Evolutionary conservation across 352 stramenopile genomes (phyloP).

Genomic region (Globisporangium emineosum): DNA sequence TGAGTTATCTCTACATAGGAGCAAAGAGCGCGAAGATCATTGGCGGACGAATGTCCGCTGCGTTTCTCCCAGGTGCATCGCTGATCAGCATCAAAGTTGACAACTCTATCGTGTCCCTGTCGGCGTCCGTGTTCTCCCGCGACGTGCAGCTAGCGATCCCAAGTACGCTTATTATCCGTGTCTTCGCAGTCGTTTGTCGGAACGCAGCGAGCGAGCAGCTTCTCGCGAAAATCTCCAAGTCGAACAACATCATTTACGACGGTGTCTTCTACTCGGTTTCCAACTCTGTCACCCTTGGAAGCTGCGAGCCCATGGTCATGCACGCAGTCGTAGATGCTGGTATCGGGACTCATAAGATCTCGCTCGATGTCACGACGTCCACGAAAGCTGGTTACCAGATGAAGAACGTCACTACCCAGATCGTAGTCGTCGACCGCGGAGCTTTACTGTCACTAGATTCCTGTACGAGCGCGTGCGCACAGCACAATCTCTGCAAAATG

Average conservation of each 20-base stretch:
- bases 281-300: constrained; percentile 21
- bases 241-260: constrained; percentile 32
- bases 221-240: constrained; percentile 28
- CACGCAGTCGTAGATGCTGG: constrained; percentile 38
- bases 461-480: constrained; percentile 34
- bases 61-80: constrained; percentile 34
- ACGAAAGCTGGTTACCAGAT: constrained; percentile 36
- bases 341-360: constrained; percentile 25
- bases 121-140: constrained; percentile 27
- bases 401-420: constrained; percentile 30
- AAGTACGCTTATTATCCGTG: constrained; percentile 44
- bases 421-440: constrained; percentile 35
- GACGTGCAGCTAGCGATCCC: constrained; percentile 23
- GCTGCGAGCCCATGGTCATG: constrained; percentile 43
- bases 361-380: constrained; percentile 37
- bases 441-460: constrained; percentile 31
- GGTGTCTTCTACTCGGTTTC: constrained; percentile 33
- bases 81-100: constrained; percentile 24
- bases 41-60: constrained; percentile 28
- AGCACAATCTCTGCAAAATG: constrained; percentile 47
- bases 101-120: constrained; percentile 17
- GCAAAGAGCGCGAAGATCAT: constrained; percentile 45
- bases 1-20: constrained; percentile 39
- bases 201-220: constrained; percentile 42
- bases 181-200: constrained; percentile 38